A percentile compares a stretch with the other conserved stretches of the same genome.
Evolutionary conservation across 495 filamentous ascomycete genomes (phyloP).

Genomic region (Penicillium tannophilum): DNA sequence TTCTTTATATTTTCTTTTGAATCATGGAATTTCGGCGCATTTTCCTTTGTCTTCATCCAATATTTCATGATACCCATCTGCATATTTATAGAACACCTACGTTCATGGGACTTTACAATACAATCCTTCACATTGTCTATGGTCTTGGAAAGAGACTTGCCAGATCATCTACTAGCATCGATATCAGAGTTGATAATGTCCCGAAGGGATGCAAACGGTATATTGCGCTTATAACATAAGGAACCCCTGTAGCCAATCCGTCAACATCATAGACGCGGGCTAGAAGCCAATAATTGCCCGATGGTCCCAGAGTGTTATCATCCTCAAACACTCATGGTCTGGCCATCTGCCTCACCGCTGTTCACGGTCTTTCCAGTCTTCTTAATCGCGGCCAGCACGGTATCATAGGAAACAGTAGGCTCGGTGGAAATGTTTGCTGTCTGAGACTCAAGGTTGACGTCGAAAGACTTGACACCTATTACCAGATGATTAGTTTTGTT

Average conservation of each 20-base stretch:
- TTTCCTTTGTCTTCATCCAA: slow-evolving; percentile 3
- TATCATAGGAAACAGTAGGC: slow-evolving; percentile 67
- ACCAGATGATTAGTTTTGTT: not conserved
- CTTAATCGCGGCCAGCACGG: slow-evolving; percentile 82
- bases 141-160: not conserved
- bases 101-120: slow-evolving; percentile 9
- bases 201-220: slow-evolving; percentile 6
- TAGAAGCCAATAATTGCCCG: not conserved
- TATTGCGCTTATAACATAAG: slow-evolving; percentile 11
- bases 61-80: slow-evolving; percentile 39
- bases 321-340: slow-evolving; percentile 35
- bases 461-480: slow-evolving; percentile 83
- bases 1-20: slow-evolving; percentile 5
- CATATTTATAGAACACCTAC: slow-evolving; percentile 23
- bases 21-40: not conserved
- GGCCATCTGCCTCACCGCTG: slow-evolving; percentile 64
- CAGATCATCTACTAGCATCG: not conserved
- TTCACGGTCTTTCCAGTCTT: slow-evolving; percentile 95
- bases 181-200: not conserved
- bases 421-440: slow-evolving; percentile 73
- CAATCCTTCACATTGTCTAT: not conserved
- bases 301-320: not conserved
- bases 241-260: not conserved
- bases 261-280: not conserved
- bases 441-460: slow-evolving; percentile 83